A percentile compares a stretch with the other conserved stretches of the same genome.
Evolutionary conservation across 169 alveolate species (phyloP).

Genomic region (Cryptosporidium ubiquitum): DNA sequence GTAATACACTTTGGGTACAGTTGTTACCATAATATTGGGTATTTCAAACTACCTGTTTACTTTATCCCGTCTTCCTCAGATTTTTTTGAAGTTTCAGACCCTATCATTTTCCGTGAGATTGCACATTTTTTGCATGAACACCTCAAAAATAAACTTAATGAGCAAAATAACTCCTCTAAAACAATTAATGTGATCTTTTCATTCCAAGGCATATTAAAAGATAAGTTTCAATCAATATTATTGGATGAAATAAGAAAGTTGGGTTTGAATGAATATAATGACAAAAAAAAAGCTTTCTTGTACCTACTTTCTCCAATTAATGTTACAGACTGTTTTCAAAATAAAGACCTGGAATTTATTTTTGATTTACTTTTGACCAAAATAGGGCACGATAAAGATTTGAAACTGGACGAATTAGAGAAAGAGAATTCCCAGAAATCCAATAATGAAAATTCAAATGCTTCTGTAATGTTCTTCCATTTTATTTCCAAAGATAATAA

Average conservation of each 20-base stretch:
- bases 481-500: neutral
- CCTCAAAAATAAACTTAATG: neutral
- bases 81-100: neutral
- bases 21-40: slow-evolving; percentile 11
- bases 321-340: neutral
- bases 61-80: neutral
- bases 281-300: neutral
- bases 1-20: slow-evolving; percentile 54
- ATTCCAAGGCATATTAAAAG: neutral
- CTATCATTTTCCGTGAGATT: neutral
- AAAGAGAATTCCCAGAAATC: neutral
- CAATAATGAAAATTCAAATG: neutral
- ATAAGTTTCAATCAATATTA: neutral
- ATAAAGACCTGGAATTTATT: neutral
- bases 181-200: neutral
- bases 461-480: slow-evolving; percentile 7
- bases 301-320: neutral
- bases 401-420: neutral
- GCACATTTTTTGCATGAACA: neutral
- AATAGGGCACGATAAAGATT: neutral
- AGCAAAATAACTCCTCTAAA: neutral
- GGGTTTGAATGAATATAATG: neutral
- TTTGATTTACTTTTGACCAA: neutral
- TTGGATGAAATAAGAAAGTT: neutral
- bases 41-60: slow-evolving; percentile 19